Percentiles rank a stretch among this genome's conserved stretches.
phyloP scores from a whole-genome alignment of 2,329 filamentous ascomycete species.

The Trichoderma gracile region DNA sequence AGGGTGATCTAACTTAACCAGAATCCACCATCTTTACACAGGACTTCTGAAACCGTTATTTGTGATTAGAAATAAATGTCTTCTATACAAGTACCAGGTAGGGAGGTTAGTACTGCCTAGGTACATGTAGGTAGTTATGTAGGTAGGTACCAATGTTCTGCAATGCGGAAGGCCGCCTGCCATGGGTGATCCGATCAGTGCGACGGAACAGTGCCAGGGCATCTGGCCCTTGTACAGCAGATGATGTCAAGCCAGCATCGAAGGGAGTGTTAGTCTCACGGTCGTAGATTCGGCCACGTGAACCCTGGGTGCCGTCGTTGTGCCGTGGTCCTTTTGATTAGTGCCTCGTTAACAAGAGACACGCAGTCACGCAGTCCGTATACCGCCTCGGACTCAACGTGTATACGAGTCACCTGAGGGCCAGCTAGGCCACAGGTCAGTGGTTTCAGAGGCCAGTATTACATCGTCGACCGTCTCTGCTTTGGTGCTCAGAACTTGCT shows the following conservation, averaged over 20 bases:
- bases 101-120: no score
- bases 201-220: neutral
- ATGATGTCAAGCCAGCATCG: neutral
- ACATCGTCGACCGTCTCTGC: neutral
- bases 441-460: neutral
- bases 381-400: neutral
- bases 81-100: no score
- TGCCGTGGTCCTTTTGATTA: no score
- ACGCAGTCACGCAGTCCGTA: neutral
- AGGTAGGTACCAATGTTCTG: neutral
- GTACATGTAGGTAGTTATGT: no score
- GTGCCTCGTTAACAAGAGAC: no score
- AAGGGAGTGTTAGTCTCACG: no score
- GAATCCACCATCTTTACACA: no score
- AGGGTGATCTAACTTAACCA: no score
- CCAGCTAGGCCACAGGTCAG: neutral
- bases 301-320: no score
- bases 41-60: no score
- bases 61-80: no score
- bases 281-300: no score
- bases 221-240: neutral
- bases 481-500: neutral
- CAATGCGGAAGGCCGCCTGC: slow-evolving; percentile 10
- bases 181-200: neutral
- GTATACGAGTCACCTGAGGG: neutral